A percentile compares a stretch with the other conserved stretches of the same genome.
These are phyloP conservation scores for Pouteria campechiana DNA, from an alignment of 179 eudicot species.

Conservation along the genomic window DNA sequence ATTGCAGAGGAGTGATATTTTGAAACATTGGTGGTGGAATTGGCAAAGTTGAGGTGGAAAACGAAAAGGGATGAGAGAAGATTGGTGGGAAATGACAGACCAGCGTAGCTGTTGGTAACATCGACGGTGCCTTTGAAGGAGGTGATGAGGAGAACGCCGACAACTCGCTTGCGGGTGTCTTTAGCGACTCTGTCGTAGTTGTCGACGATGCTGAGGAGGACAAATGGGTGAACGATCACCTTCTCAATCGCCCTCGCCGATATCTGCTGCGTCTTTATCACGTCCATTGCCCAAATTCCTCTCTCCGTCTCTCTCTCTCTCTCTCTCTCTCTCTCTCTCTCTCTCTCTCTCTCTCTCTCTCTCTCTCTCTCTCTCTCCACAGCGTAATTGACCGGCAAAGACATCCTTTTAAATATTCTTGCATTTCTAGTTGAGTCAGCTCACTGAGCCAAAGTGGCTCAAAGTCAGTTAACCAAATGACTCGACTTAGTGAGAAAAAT, in stretches of 20 bases:
- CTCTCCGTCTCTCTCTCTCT: neutral
- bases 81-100: too few species aligned
- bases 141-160: conserved; percentile 75
- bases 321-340: neutral
- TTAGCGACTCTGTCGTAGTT: conserved; percentile 92
- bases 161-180: conserved; percentile 82
- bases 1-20: too few species aligned
- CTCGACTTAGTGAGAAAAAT: too few species aligned
- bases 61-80: conserved; percentile 1
- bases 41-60: neutral
- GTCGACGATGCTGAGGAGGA: conserved; percentile 81
- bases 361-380: too few species aligned
- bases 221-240: conserved; percentile 88
- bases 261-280: conserved; percentile 77
- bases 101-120: conserved; percentile 83
- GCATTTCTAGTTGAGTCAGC: too few species aligned
- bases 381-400: too few species aligned
- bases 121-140: conserved; percentile 73
- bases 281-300: conserved; percentile 43
- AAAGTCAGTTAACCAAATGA: too few species aligned
- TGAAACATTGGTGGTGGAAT: too few species aligned
- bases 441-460: too few species aligned
- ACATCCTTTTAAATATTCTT: too few species aligned
- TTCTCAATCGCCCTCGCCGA: conserved; percentile 64
- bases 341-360: too few species aligned